A percentile compares a stretch with the other conserved stretches of the same genome.
These are phyloP conservation scores for Ophiostoma piceae DNA, from an alignment of 2,329 filamentous ascomycete species.

Conservation along the genomic window DNA sequence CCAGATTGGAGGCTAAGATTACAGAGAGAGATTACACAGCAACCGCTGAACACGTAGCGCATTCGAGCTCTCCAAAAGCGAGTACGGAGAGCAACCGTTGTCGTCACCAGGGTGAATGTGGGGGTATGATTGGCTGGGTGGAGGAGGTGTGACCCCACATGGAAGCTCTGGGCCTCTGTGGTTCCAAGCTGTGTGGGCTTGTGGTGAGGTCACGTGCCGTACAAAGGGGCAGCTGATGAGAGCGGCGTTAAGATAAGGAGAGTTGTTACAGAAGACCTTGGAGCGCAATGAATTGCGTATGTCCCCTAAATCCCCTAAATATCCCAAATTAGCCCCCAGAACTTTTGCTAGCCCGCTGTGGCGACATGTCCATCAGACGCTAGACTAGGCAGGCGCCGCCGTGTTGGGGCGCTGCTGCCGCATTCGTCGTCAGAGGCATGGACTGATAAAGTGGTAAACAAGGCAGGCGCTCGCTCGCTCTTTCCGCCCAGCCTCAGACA, in stretches of 20 bases:
- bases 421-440: constrained; percentile 13
- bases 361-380: neutral
- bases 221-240: neutral
- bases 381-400: neutral
- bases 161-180: neutral
- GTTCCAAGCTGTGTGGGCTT: neutral
- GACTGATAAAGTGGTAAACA: constrained; percentile 3
- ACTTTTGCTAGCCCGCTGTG: neutral
- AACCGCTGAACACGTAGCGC: constrained; percentile 20
- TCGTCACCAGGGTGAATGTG: constrained; percentile 17
- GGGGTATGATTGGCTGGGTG: neutral
- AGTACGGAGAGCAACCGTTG: constrained; percentile 13
- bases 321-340: neutral
- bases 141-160: neutral
- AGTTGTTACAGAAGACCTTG: neutral
- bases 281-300: neutral
- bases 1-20: neutral
- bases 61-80: constrained; percentile 11
- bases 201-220: neutral
- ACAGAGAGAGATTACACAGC: constrained; percentile 1
- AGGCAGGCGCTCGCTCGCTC: constrained; percentile 6
- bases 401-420: neutral
- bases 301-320: neutral
- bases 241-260: neutral
- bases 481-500: constrained; percentile 9